Base-by-base conservation (phyloP, 2,329 filamentous ascomycete genomes). In the Knufia petricola region DNA sequence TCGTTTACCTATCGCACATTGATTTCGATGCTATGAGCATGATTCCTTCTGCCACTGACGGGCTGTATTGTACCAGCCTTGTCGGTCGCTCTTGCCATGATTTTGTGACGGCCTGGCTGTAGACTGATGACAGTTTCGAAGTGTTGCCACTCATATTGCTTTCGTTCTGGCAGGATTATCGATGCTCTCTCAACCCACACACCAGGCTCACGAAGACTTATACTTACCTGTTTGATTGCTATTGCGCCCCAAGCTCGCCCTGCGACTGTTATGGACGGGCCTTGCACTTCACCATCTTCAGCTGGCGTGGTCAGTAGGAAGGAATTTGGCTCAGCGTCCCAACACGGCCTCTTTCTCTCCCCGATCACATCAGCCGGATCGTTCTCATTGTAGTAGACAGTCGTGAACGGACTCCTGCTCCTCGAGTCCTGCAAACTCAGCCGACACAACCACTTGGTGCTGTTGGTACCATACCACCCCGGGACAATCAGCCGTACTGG, bases 401-500 rank as follows among this genome's bases (percentile, higher is more conserved):
- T 57, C 7, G 55, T 57, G 26, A 55, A 57, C 4, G 53, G 55
- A 23, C 55, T 50, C 8, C 41, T 39, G 2, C 50, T 47, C 28
- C 55, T 50, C 30, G 21, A 31, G 32, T 50, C 51, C 23, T 55
- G 55, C 32, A 57, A 26, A 3, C 47, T 48, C 28, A 57, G 36
- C 20, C 50, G 49, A 47, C 51, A 53, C 9, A 57, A 37, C 55
- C 55, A 57, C 21, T 57, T 57, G 1, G 53, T 55, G 10, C 48
- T 52, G 30, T 57, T 57, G 4, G 55, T 57, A 10, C 55, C 55
- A 31, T 53, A 57, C 43, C 50, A 57, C 3, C 53, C 53, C 7
- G 55, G 55, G 17, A 57, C 55, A 24, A 57, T 42, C 23, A 57
- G 41, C 31, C 55, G 52, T 10, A 57, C 55, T 12, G 55, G 55